Percentiles rank a stretch among this genome's conserved stretches.
Conservation (phyloP, 2,329 filamentous ascomycete genomes). For the Nemania sp. region DNA sequence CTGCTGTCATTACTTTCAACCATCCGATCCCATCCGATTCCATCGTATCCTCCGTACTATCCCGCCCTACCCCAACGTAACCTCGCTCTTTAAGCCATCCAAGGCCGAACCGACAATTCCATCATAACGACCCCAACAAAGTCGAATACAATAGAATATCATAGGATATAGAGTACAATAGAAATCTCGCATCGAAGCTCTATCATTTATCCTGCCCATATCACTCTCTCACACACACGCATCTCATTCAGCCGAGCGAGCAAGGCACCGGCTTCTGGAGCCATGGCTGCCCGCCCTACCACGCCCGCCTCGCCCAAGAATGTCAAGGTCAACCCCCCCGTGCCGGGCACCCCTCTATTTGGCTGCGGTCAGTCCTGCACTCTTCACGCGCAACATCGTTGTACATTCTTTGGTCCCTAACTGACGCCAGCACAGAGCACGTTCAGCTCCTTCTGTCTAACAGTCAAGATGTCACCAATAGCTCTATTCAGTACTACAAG, state of each 20-base stretch:
- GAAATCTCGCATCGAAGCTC: too few species aligned
- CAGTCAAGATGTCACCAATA: slow-evolving; percentile 67
- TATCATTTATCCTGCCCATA: too few species aligned
- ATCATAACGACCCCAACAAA: background rate
- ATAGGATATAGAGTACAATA: too few species aligned
- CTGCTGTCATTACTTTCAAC: background rate
- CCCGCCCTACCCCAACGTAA: background rate
- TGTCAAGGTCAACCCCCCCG: slow-evolving; percentile 63
- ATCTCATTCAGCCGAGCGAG: too few species aligned
- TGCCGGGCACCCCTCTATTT: slow-evolving; percentile 63
- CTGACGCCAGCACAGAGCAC: slow-evolving; percentile 60
- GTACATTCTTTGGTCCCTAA: slow-evolving; percentile 16
- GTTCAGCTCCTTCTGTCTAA: slow-evolving; percentile 68
- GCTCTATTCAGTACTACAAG: slow-evolving; percentile 73
- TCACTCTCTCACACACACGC: too few species aligned
- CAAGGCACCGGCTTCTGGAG: too few species aligned
- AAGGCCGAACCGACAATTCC: background rate
- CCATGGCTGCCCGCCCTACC: slow-evolving; percentile 40
- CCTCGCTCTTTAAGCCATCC: background rate
- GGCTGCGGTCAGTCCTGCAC: slow-evolving; percentile 62
- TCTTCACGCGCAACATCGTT: slow-evolving; percentile 15
- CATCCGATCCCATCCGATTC: too few species aligned
- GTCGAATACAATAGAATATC: too few species aligned
- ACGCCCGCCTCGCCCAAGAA: slow-evolving; percentile 51
- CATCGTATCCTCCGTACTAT: too few species aligned